These are phyloP conservation scores for Backusella westeae DNA, from an alignment of 192 early-diverging fungal species.

Conservation along the genomic window DNA sequence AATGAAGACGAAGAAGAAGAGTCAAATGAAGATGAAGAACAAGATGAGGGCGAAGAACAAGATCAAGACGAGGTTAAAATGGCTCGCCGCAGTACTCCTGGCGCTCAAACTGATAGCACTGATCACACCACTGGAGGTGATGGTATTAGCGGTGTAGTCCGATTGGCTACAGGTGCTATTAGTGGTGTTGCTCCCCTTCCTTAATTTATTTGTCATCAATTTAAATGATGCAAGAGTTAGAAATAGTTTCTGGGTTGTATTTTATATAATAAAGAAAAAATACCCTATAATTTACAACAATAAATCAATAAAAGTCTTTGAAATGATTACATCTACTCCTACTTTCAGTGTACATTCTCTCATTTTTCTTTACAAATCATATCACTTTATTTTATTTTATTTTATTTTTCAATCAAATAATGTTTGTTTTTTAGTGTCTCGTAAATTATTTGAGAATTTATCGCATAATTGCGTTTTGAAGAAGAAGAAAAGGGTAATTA, in stretches of 20 bases:
- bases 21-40: not conserved
- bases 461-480: no score
- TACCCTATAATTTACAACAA: not conserved
- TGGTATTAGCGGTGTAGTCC: not conserved
- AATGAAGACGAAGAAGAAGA: not conserved
- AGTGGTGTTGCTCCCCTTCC: not conserved
- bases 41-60: not conserved
- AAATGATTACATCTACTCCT: no score
- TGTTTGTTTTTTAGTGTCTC: no score
- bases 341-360: not conserved
- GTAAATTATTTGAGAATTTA: no score
- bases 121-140: not conserved
- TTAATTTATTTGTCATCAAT: not conserved
- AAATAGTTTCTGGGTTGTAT: not conserved
- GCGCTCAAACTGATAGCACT: not conserved
- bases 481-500: no score
- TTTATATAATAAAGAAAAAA: constrained; percentile 2
- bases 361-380: not conserved
- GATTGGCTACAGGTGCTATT: no score
- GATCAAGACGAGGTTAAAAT: not conserved
- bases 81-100: not conserved
- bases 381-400: no score
- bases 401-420: no score
- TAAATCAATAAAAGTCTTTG: not conserved
- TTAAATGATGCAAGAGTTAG: not conserved